phyloP scores from a whole-genome alignment of 2,329 filamentous ascomycete genomes.

The Hypoxylon sp. region DNA sequence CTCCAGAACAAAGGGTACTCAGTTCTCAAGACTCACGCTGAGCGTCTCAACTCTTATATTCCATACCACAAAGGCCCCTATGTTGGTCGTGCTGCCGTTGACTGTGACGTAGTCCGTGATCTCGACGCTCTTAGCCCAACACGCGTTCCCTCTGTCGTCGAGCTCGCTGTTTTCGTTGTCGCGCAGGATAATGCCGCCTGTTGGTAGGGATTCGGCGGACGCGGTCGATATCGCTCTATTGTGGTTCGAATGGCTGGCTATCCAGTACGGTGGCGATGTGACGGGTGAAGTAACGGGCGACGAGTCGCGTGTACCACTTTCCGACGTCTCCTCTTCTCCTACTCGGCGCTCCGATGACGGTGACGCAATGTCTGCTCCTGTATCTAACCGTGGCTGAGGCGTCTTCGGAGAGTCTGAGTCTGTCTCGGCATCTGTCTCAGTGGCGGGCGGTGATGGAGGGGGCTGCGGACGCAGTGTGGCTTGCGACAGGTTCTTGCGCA shows the following conservation, averaged over 20 bases:
- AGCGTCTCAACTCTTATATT: conserved; percentile 90
- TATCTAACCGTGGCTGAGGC: conserved; percentile 13
- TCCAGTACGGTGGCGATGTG: conserved; percentile 58
- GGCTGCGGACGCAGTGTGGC: conserved; percentile 42
- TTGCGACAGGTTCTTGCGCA: conserved; percentile 41
- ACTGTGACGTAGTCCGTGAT: conserved; percentile 69
- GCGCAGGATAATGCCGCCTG: conserved; percentile 69
- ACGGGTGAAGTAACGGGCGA: conserved; percentile 47
- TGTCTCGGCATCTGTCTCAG: conserved; percentile 47
- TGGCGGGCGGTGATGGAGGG: conserved; percentile 50
- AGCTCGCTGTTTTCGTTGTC: conserved; percentile 70
- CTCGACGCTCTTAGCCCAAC: conserved; percentile 74
- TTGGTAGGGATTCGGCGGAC: conserved; percentile 61
- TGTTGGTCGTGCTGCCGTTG: conserved; percentile 67
- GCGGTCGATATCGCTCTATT: conserved; percentile 60
- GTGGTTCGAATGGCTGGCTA: conserved; percentile 48
- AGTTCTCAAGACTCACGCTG: conserved; percentile 68
- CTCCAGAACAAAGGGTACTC: background rate
- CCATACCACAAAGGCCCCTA: conserved; percentile 96
- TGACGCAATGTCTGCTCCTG: background rate
- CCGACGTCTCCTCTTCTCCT: background rate
- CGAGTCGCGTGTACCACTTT: conserved; percentile 6
- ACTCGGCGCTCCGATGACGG: conserved; percentile 5
- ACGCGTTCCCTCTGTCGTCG: conserved; percentile 60
- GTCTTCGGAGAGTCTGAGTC: conserved; percentile 41